These are phyloP conservation scores for Coemansia javaensis DNA, from an alignment of 192 early-diverging fungal genomes.

Conservation along the genomic window DNA sequence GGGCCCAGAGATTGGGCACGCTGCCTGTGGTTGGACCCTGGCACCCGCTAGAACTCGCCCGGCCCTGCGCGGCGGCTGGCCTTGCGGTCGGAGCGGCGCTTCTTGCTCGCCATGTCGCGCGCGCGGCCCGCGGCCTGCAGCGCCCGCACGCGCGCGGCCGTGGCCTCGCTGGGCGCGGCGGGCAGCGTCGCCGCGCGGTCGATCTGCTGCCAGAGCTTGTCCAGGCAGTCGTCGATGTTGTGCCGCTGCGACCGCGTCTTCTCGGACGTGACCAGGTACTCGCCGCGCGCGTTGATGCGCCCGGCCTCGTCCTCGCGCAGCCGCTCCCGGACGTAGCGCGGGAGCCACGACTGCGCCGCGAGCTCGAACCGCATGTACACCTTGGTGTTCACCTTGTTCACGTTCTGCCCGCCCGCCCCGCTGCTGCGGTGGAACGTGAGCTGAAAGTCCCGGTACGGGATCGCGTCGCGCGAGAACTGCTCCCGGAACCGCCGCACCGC, in stretches of 20 bases:
- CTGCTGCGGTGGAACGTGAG: conserved; percentile 65
- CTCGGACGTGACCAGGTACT: conserved; percentile 73
- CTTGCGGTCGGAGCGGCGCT: conserved; percentile 63
- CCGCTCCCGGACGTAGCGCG: conserved; percentile 60
- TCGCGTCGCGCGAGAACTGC: conserved; percentile 52
- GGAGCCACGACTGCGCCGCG: conserved; percentile 67
- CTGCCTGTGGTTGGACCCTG: too few species aligned
- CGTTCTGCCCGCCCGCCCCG: conserved; percentile 89
- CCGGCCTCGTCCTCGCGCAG: conserved; percentile 55
- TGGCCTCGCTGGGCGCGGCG: conserved; percentile 60
- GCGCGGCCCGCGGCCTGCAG: conserved; percentile 59
- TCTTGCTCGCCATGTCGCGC: conserved; percentile 58
- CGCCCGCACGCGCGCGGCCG: conserved; percentile 53
- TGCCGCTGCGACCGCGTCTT: conserved; percentile 66
- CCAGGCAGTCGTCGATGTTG: conserved; percentile 78
- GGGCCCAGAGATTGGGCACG: too few species aligned
- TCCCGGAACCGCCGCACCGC: conserved; percentile 50
- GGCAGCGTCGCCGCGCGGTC: conserved; percentile 60
- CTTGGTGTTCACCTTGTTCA: conserved; percentile 91
- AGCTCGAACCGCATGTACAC: conserved; percentile 73
- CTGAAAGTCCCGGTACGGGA: conserved; percentile 58
- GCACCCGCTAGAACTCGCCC: too few species aligned
- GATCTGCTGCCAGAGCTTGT: conserved; percentile 61
- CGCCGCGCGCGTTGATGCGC: conserved; percentile 63
- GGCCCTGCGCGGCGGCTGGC: conserved; percentile 57